A percentile compares a stretch with the other conserved stretches of the same genome.
Conservation (phyloP, 768 basidiomycete species). For the Mrakia frigida region DNA sequence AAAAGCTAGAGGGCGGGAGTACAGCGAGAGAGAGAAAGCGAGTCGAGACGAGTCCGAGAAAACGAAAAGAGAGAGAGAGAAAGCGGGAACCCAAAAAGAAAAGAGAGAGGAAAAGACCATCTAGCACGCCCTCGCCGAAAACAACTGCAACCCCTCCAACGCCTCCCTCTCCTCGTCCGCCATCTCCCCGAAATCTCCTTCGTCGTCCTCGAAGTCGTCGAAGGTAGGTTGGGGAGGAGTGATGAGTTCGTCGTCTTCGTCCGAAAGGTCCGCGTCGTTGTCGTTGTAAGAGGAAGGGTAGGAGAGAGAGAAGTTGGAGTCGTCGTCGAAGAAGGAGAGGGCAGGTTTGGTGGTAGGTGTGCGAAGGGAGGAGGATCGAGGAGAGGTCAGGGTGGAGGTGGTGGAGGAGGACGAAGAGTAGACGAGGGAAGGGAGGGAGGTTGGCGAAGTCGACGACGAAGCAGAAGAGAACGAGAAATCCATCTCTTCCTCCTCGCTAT, state of each 20-base stretch:
- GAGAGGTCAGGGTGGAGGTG: background rate
- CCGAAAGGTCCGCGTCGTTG: background rate
- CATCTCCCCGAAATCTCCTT: background rate
- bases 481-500: background rate
- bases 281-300: background rate
- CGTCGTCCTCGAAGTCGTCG: constrained; percentile 3
- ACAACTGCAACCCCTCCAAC: constrained; percentile 1
- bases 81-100: background rate
- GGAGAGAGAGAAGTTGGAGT: background rate
- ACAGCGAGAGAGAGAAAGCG: background rate
- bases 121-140: constrained; percentile 5
- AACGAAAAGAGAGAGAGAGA: background rate
- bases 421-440: constrained; percentile 1
- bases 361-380: background rate
- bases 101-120: background rate
- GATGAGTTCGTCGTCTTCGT: constrained; percentile 9
- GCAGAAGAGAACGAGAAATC: background rate
- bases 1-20: background rate
- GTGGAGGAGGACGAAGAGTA: background rate
- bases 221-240: background rate
- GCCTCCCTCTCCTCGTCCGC: constrained; percentile 8
- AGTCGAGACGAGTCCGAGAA: background rate
- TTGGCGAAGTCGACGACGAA: background rate
- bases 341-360: background rate
- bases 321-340: background rate